Conservation (phyloP, 177 flowering plant genomes). For the Telopea speciosissima region DNA sequence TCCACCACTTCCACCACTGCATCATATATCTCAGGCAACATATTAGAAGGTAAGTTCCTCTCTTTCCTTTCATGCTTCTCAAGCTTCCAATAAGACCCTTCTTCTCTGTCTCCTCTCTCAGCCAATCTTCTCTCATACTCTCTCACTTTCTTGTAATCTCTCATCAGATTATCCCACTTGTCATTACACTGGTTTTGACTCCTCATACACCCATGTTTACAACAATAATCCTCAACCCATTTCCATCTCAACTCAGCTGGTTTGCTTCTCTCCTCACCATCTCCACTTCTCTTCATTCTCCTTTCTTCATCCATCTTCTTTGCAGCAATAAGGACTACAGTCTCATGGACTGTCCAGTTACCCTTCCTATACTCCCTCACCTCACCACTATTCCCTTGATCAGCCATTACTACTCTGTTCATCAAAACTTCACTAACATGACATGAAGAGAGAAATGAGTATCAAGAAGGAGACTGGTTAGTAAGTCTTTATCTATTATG, state of each 20-base stretch:
- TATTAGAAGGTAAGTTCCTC: constrained; percentile 59
- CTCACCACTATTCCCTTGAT: constrained; percentile 18
- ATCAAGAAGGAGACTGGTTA: constrained; percentile 3
- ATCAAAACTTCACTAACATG: constrained; percentile 8
- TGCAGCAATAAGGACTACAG: constrained; percentile 59
- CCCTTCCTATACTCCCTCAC: constrained; percentile 74
- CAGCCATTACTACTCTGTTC: constrained; percentile 31
- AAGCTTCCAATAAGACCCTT: constrained; percentile 55
- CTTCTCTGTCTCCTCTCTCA: constrained; percentile 15
- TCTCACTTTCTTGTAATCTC: constrained; percentile 82
- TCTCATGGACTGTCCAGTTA: constrained; percentile 68
- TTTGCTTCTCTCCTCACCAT: constrained; percentile 21
- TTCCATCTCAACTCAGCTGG: constrained; percentile 78
- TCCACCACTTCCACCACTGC: constrained; percentile 70
- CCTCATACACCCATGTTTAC: constrained; percentile 63
- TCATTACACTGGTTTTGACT: constrained; percentile 91
- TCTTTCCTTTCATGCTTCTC: constrained; percentile 69
- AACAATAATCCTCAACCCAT: constrained; percentile 84
- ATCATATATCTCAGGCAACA: constrained; percentile 58
- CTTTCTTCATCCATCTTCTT: constrained; percentile 77
- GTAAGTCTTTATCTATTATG: neutral
- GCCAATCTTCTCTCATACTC: constrained; percentile 44
- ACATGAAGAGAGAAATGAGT: neutral
- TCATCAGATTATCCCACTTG: constrained; percentile 87
- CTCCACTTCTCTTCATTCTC: constrained; percentile 39